Evolutionary conservation across 768 basidiomycete genomes (phyloP).

Genomic region (Chalciporus sphaerocephalus): DNA sequence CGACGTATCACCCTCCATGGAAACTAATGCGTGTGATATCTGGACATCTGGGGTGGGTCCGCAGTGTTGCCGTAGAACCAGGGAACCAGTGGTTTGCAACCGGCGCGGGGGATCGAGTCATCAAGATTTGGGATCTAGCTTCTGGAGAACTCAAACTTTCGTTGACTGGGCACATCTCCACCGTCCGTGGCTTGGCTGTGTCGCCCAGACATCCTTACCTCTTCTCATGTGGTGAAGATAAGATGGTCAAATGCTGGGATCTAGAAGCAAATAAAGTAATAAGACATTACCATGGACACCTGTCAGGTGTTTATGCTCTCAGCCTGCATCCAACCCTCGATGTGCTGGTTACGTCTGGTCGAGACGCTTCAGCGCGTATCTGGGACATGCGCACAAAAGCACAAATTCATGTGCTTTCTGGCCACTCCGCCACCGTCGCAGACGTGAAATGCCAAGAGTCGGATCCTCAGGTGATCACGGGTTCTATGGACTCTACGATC

Average conservation of each 20-base stretch:
- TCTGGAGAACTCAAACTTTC: constrained; percentile 97
- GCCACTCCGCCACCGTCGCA: constrained; percentile 93
- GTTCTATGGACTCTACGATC: constrained; percentile 96
- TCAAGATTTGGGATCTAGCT: constrained; percentile 98
- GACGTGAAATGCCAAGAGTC: constrained; percentile 96
- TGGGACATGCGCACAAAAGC: constrained; percentile 99
- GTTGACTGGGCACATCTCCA: constrained; percentile 95
- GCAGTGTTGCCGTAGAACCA: constrained; percentile 93
- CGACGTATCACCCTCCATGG: constrained; percentile 94
- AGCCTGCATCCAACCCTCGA: constrained; percentile 94
- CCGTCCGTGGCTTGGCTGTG: constrained; percentile 91
- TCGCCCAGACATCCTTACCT: constrained; percentile 92
- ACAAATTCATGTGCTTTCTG: constrained; percentile 87
- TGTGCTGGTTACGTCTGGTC: constrained; percentile 89
- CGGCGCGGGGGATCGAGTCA: constrained; percentile 95
- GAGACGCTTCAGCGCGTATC: constrained; percentile 94
- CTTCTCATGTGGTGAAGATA: constrained; percentile 97
- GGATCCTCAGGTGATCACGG: constrained; percentile 97
- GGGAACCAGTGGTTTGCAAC: constrained; percentile 99
- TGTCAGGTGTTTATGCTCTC: constrained; percentile 95
- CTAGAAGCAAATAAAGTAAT: constrained; percentile 99
- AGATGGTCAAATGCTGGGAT: constrained; percentile 99
- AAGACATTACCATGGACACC: constrained; percentile 95
- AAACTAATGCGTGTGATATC: constrained; percentile 95
- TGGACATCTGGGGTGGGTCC: constrained; percentile 97